Evolutionary conservation across 768 basidiomycete genomes (phyloP).

Genomic region (Lentinula boryana): DNA sequence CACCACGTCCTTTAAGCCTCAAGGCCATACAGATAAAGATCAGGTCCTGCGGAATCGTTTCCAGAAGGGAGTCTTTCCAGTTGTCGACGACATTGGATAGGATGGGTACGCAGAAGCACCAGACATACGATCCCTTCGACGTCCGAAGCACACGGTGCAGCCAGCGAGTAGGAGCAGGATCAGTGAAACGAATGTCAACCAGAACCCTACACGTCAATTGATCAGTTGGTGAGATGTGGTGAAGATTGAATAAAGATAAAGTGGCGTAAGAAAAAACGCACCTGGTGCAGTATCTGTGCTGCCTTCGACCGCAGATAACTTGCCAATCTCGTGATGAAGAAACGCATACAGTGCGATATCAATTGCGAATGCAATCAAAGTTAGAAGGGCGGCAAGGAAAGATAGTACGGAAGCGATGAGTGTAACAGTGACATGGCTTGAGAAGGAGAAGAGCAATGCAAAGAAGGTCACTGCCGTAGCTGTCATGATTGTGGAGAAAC

Average conservation of each 20-base stretch:
- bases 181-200: slow-evolving; percentile 66
- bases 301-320: slow-evolving; percentile 36
- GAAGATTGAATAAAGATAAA: slow-evolving; percentile 3
- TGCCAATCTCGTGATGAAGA: slow-evolving; percentile 50
- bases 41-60: slow-evolving; percentile 33
- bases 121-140: slow-evolving; percentile 48
- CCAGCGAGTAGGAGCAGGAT: slow-evolving; percentile 60
- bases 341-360: slow-evolving; percentile 70
- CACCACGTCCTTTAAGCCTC: background rate
- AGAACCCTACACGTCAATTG: slow-evolving; percentile 45
- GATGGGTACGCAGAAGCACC: slow-evolving; percentile 31
- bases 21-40: background rate
- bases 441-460: slow-evolving; percentile 44
- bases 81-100: slow-evolving; percentile 26
- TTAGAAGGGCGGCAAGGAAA: slow-evolving; percentile 63
- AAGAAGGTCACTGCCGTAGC: slow-evolving; percentile 54
- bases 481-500: slow-evolving; percentile 11
- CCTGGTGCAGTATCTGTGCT: slow-evolving; percentile 59
- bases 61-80: slow-evolving; percentile 21
- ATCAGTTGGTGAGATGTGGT: background rate
- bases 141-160: slow-evolving; percentile 66
- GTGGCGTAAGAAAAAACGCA: slow-evolving; percentile 23
- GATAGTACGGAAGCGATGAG: slow-evolving; percentile 54
- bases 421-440: slow-evolving; percentile 40
- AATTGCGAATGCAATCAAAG: slow-evolving; percentile 68